Evolutionary conservation across 345 rosid genomes (phyloP).

Genomic region (Cochlearia excelsa): DNA sequence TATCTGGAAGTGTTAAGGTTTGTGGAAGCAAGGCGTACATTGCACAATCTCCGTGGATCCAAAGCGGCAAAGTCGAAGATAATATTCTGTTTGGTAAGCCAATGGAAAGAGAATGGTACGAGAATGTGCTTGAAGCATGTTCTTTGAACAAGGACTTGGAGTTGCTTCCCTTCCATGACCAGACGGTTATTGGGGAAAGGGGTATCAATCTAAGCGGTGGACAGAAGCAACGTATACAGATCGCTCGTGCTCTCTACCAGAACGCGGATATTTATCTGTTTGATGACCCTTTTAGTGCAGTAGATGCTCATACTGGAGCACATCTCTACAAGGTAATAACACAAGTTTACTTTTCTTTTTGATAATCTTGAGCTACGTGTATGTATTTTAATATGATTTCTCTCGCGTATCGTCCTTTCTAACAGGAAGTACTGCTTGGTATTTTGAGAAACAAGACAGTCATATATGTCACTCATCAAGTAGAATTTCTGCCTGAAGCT

Average conservation of each 20-base stretch:
- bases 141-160: slow-evolving; percentile 58
- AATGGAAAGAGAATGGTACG: slow-evolving; percentile 47
- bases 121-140: slow-evolving; percentile 56
- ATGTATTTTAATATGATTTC: slow-evolving; percentile 1
- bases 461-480: slow-evolving; percentile 62
- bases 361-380: slow-evolving; percentile 2
- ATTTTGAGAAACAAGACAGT: slow-evolving; percentile 51
- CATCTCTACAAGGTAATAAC: slow-evolving; percentile 50
- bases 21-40: slow-evolving; percentile 67
- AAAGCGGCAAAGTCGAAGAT: slow-evolving; percentile 64
- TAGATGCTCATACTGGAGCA: slow-evolving; percentile 75
- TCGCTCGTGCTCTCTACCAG: slow-evolving; percentile 70
- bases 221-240: slow-evolving; percentile 76
- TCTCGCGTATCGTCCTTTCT: slow-evolving; percentile 1
- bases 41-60: slow-evolving; percentile 81
- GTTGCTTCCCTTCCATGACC: slow-evolving; percentile 51
- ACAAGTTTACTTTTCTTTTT: background rate
- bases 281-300: slow-evolving; percentile 86
- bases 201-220: slow-evolving; percentile 87
- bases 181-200: slow-evolving; percentile 67
- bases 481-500: slow-evolving; percentile 62
- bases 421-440: slow-evolving; percentile 58
- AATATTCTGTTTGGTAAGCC: slow-evolving; percentile 55
- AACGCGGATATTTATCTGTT: slow-evolving; percentile 66
- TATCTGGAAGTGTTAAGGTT: slow-evolving; percentile 48